Evolutionary conservation across 2,329 filamentous ascomycete species (phyloP), one percentile per base, ranked within the genome.

Genomic region (Colletotrichum lindemuthianum): DNA sequence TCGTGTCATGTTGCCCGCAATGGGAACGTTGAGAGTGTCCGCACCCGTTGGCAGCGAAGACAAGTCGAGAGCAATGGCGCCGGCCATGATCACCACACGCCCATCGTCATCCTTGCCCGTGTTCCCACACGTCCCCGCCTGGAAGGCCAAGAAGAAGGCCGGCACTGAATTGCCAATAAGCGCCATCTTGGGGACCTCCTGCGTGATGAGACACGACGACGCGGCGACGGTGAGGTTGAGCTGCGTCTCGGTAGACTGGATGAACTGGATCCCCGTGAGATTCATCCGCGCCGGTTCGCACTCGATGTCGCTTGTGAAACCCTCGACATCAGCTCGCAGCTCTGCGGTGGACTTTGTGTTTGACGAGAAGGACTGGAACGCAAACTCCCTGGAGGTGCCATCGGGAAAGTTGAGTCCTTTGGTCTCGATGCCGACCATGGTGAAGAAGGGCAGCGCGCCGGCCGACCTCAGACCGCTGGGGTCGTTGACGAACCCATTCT

Each of bases 361-460:
- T 10, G 71, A 65, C 6, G 65, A 50, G 40, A 80, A 79, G 2
- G 72, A 70, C 39, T 77, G 74, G 39, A 76, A 79, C 6, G 77
- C 76, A 52, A 73, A 75, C n/a, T 70, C 66, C 12, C 68, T 50
- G 8, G 76, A 73, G 1, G 73, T 67, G 3, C 78, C 78, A 4
- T 75, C 72, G 1, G 78, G 78, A 13, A 70, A 72, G 4, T 66
- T 50, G 11, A 71, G 41, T 2, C 67, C 69, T 16, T 66, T 70
- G 4, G 69, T 66, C 49, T 74, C 70, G n/a, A 79, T n/a, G 2
- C 71, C 75, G 6, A 70, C 68, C 71, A 79, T 75, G 8, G 72
- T 70, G 45, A 75, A 73, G 34, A 76, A 76, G 0, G 77, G 74
- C 50, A 76, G 50, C 1, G 71, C 67, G 0, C 70, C 72, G 8